phyloP scores from a whole-genome alignment of 2,329 filamentous ascomycete genomes.

The Trichoderma atroviride region DNA sequence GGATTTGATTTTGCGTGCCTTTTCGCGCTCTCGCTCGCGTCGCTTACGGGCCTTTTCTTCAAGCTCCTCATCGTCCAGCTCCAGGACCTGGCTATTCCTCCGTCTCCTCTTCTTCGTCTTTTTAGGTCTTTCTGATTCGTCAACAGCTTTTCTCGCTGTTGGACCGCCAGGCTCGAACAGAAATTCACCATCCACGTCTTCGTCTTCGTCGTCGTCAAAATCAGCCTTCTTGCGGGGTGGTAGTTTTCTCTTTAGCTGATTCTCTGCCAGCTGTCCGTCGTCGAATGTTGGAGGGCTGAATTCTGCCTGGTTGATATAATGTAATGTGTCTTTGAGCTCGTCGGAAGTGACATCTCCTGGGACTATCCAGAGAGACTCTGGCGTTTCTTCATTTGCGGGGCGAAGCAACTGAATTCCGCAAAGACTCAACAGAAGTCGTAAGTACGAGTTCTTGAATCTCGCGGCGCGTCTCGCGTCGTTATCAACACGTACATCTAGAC shows the following conservation, averaged over 20 bases:
- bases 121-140: conserved; percentile 61
- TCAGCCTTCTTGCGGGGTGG: conserved; percentile 58
- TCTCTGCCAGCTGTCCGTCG: conserved; percentile 71
- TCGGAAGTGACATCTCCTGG: conserved; percentile 66
- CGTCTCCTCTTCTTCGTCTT: conserved; percentile 49
- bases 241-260: conserved; percentile 75
- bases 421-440: conserved; percentile 81
- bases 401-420: conserved; percentile 67
- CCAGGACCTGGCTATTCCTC: conserved; percentile 48
- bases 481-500: conserved; percentile 62
- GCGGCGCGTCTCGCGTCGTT: conserved; percentile 68
- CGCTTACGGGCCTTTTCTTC: conserved; percentile 64
- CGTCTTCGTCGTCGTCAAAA: conserved; percentile 68
- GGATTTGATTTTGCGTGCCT: conserved; percentile 80
- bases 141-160: conserved; percentile 55
- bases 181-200: conserved; percentile 54
- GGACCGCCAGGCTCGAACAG: conserved; percentile 72
- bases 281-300: conserved; percentile 78
- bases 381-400: conserved; percentile 65
- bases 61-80: conserved; percentile 64
- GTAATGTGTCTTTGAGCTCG: conserved; percentile 68
- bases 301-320: conserved; percentile 75
- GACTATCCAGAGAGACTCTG: conserved; percentile 77
- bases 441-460: conserved; percentile 86
- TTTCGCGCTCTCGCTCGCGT: conserved; percentile 72